Percentiles rank a stretch among this genome's conserved stretches.
phyloP scores from a whole-genome alignment of 148 eudicot species.

The Beta vulgaris region DNA sequence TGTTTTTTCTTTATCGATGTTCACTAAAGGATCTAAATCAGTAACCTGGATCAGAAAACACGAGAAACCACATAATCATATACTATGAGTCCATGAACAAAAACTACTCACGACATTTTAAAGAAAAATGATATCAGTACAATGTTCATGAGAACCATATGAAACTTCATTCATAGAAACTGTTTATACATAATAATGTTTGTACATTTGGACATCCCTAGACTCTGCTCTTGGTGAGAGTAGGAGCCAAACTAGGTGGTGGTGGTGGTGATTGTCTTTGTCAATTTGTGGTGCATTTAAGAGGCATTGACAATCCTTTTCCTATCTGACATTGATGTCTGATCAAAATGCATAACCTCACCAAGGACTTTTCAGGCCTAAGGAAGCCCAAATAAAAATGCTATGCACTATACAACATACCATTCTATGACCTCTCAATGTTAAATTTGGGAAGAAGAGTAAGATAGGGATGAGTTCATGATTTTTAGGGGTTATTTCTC shows the following conservation, averaged over 20 bases:
- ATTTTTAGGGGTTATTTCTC: no score
- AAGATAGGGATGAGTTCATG: no score
- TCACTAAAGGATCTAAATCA: conserved; percentile 75
- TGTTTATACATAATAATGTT: neutral
- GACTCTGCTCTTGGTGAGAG: neutral
- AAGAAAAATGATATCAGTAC: neutral
- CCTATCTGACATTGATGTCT: neutral
- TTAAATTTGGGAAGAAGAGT: no score
- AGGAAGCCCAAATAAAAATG: no score
- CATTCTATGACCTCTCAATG: no score
- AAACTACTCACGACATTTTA: neutral
- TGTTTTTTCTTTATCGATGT: conserved; percentile 72
- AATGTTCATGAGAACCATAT: neutral
- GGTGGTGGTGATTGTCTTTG: neutral
- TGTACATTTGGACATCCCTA: neutral
- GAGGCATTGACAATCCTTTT: neutral
- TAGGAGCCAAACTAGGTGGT: neutral
- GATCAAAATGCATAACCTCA: neutral
- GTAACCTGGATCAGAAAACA: conserved; percentile 41
- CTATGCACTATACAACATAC: no score
- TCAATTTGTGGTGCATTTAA: neutral
- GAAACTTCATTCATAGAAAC: neutral
- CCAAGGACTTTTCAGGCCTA: neutral
- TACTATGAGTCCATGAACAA: neutral
- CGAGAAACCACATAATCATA: neutral